Conservation (phyloP, 129 eudicot genomes). For the Oenanthe sinensis region DNA sequence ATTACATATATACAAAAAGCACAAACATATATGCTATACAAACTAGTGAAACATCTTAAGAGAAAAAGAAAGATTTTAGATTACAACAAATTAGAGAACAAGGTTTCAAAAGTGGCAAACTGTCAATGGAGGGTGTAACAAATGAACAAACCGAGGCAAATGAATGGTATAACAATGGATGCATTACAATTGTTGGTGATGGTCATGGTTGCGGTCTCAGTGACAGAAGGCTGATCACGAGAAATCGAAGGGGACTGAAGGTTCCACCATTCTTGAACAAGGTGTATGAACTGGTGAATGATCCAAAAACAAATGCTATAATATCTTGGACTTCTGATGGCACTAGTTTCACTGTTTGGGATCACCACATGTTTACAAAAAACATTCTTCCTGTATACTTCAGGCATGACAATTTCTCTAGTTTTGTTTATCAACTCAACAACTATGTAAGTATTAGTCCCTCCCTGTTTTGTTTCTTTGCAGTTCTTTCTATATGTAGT, state of each 20-base stretch:
- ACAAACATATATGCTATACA: neutral
- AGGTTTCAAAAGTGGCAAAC: neutral
- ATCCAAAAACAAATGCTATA: constrained; percentile 16
- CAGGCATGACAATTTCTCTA: constrained; percentile 25
- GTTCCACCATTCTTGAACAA: constrained; percentile 24
- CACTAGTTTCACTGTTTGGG: constrained; percentile 18
- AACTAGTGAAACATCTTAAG: neutral
- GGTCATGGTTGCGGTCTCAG: neutral
- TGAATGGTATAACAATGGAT: neutral
- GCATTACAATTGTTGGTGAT: neutral
- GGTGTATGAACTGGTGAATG: constrained; percentile 21
- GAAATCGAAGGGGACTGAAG: neutral
- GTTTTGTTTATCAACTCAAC: constrained; percentile 27
- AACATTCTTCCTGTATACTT: constrained; percentile 17
- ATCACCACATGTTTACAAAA: constrained; percentile 8
- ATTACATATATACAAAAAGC: neutral
- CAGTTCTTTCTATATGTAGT: neutral
- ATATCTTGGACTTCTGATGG: constrained; percentile 20
- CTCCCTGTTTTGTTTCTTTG: neutral
- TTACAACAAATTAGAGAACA: neutral
- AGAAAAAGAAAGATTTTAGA: neutral
- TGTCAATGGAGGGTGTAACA: neutral
- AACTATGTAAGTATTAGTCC: constrained; percentile 24
- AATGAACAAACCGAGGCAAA: neutral
- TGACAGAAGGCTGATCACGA: neutral